These are phyloP conservation scores for Picochlorum sp. DNA, from an alignment of 139 green algal species.

Conservation along the genomic window DNA sequence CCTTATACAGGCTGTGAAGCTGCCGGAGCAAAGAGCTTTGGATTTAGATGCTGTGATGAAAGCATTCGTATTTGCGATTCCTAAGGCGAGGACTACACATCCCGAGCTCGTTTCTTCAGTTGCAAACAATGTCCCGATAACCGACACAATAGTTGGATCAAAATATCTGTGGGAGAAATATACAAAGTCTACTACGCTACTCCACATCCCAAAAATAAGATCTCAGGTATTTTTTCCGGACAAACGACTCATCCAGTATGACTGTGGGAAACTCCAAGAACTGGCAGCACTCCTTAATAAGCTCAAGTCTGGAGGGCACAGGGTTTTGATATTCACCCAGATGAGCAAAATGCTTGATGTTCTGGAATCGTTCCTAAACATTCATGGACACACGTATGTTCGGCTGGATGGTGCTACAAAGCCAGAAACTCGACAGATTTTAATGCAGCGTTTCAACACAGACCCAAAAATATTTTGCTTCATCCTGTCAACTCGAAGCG, in stretches of 20 bases:
- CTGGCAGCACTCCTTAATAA: conserved; percentile 63
- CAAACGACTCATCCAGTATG: conserved; percentile 82
- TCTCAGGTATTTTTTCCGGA: conserved; percentile 95
- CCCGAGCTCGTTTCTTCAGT: conserved; percentile 38
- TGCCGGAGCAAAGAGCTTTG: conserved; percentile 13
- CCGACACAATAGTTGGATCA: conserved; percentile 9
- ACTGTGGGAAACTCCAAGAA: conserved; percentile 90
- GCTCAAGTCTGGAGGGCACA: conserved; percentile 72
- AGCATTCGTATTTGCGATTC: conserved; percentile 76
- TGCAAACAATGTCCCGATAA: conserved; percentile 23
- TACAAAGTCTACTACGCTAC: conserved; percentile 16
- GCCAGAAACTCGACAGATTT: conserved; percentile 81
- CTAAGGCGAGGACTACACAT: conserved; percentile 47
- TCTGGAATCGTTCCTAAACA: conserved; percentile 91
- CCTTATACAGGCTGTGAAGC: conserved; percentile 22
- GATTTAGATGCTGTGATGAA: conserved; percentile 40
- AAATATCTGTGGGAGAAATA: conserved; percentile 24
- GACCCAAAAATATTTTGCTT: conserved; percentile 86
- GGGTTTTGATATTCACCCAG: conserved; percentile 94
- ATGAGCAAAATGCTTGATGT: conserved; percentile 96
- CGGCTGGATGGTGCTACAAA: conserved; percentile 94
- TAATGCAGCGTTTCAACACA: conserved; percentile 88
- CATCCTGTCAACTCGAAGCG: conserved; percentile 87
- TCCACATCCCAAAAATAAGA: conserved; percentile 63
- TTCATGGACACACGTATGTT: conserved; percentile 89